These are phyloP conservation scores for Ganoderma lucidum DNA, from an alignment of 1,284 basidiomycete genomes.

Conservation along the genomic window DNA sequence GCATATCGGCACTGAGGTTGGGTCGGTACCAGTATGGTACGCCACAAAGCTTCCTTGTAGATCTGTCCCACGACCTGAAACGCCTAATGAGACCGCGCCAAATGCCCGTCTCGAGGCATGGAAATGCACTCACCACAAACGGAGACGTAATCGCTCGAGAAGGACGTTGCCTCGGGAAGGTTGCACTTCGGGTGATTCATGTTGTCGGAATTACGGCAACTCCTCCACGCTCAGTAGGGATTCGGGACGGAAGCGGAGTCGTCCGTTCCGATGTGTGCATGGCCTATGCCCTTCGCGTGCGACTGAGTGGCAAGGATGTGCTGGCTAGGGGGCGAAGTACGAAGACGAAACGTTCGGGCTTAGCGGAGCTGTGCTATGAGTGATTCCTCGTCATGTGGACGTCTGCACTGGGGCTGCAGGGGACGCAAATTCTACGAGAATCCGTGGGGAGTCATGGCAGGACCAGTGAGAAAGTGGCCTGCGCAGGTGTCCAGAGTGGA, in stretches of 20 bases:
- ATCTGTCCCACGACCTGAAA: neutral
- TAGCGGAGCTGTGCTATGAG: neutral
- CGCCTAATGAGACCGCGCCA: neutral
- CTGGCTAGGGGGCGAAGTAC: neutral
- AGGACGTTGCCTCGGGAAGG: slow-evolving; percentile 2
- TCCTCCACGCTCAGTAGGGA: neutral
- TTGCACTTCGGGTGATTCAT: neutral
- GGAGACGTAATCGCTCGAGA: neutral
- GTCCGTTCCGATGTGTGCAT: neutral
- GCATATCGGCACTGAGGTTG: neutral
- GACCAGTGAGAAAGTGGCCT: neutral
- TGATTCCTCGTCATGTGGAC: neutral
- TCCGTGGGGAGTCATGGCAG: neutral
- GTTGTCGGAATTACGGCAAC: neutral
- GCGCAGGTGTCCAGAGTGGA: neutral
- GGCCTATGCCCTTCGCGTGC: neutral
- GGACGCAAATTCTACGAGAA: neutral
- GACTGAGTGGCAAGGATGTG: neutral
- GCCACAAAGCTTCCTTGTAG: neutral
- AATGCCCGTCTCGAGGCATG: neutral
- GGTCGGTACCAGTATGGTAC: neutral
- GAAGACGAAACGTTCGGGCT: neutral
- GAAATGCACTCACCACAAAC: neutral
- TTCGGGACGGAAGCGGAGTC: neutral
- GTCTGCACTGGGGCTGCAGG: neutral